A percentile compares a stretch with the other conserved stretches of the same genome.
These are phyloP conservation scores for Aspergillus pseudoviridinutans DNA, from an alignment of 2,329 filamentous ascomycete genomes.

Conservation along the genomic window DNA sequence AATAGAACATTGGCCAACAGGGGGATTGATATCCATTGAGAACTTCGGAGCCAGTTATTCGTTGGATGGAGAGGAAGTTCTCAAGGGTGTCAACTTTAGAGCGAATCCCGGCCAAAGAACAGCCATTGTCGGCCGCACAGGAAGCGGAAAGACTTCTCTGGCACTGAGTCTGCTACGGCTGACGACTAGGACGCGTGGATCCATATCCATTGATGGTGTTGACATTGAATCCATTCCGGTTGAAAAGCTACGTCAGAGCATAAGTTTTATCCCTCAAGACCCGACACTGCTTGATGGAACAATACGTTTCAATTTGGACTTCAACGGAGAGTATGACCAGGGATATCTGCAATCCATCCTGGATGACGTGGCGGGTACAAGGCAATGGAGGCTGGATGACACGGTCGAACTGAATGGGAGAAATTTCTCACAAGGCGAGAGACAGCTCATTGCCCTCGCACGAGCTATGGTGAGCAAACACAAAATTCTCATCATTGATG, in stretches of 20 bases:
- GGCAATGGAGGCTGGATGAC: slow-evolving; percentile 6
- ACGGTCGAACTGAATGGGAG: slow-evolving; percentile 5
- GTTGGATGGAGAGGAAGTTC: slow-evolving; percentile 60
- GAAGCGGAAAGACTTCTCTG: slow-evolving; percentile 69
- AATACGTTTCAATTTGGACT: slow-evolving; percentile 26
- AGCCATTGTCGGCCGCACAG: slow-evolving; percentile 68
- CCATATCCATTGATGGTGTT: slow-evolving; percentile 64
- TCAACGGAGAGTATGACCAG: neutral
- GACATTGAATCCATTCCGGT: slow-evolving; percentile 68
- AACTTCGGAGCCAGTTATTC: slow-evolving; percentile 68
- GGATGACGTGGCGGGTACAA: slow-evolving; percentile 4
- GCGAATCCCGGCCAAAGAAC: slow-evolving; percentile 63
- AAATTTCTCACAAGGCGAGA: slow-evolving; percentile 45
- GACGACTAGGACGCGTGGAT: slow-evolving; percentile 61
- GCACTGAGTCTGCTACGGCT: slow-evolving; percentile 72
- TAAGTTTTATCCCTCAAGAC: slow-evolving; percentile 75
- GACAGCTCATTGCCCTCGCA: slow-evolving; percentile 56
- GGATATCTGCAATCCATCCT: slow-evolving; percentile 1
- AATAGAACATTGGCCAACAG: slow-evolving; percentile 67
- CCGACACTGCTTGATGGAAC: slow-evolving; percentile 43
- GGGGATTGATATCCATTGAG: slow-evolving; percentile 64
- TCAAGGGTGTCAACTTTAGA: slow-evolving; percentile 63
- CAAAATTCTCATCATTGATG: slow-evolving; percentile 27
- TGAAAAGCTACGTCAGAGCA: slow-evolving; percentile 61
- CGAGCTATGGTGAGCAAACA: slow-evolving; percentile 46